A percentile compares a stretch with the other conserved stretches of the same genome.
These are phyloP conservation scores for Priceomyces fermenticarens DNA, from an alignment of 805 yeast genomes.

Conservation along the genomic window DNA sequence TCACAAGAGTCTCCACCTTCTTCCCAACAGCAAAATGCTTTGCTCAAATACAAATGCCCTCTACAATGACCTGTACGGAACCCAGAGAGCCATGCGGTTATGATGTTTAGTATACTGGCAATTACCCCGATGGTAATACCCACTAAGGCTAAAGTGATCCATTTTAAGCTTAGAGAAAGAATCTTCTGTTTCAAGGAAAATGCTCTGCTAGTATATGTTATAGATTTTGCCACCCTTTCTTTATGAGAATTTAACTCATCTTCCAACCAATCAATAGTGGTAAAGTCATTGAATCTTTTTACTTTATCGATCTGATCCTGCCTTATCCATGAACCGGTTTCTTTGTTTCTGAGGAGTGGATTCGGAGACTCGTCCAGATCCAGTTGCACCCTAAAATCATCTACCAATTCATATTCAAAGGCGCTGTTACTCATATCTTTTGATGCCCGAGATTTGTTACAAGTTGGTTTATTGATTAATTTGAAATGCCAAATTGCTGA, in stretches of 20 bases:
- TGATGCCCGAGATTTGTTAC: background rate
- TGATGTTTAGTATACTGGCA: constrained; percentile 77
- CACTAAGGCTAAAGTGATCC: constrained; percentile 72
- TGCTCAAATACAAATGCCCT: constrained; percentile 63
- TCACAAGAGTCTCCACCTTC: constrained; percentile 49
- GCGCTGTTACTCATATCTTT: background rate
- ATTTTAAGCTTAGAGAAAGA: constrained; percentile 47
- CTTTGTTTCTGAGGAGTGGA: constrained; percentile 17
- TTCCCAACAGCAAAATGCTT: constrained; percentile 81
- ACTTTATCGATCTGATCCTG: constrained; percentile 37
- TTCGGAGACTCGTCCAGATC: background rate
- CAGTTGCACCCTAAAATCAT: background rate
- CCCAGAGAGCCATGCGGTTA: constrained; percentile 84
- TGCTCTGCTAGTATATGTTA: constrained; percentile 8
- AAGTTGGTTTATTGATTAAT: too few species aligned
- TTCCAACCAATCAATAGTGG: constrained; percentile 69
- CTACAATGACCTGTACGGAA: constrained; percentile 78
- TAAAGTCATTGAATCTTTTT: constrained; percentile 56
- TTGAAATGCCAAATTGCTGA: too few species aligned
- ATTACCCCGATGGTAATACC: constrained; percentile 78
- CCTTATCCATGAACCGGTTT: constrained; percentile 37
- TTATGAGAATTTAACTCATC: constrained; percentile 53
- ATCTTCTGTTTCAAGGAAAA: constrained; percentile 22
- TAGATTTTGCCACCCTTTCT: constrained; percentile 20
- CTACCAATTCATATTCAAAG: constrained; percentile 1